phyloP scores from a whole-genome alignment of 176 grass and related monocot genomes.

The Oryza rufipogon region DNA sequence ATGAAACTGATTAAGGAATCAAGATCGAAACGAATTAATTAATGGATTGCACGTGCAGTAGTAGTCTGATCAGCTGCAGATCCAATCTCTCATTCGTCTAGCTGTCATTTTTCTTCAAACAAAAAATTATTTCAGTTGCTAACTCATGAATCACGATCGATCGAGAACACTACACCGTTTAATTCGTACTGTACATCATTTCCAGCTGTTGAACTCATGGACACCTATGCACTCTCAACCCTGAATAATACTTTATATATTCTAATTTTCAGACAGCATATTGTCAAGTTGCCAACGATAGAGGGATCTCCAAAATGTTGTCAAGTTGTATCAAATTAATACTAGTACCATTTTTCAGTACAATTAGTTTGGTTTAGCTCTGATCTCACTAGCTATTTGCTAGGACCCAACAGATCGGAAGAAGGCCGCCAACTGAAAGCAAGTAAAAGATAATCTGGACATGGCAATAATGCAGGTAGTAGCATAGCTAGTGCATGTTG shows the following conservation, averaged over 20 bases:
- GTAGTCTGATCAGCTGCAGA: background rate
- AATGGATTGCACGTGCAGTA: background rate
- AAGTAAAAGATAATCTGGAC: background rate
- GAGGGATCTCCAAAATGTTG: background rate
- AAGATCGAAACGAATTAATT: background rate
- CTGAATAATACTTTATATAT: background rate
- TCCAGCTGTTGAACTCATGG: background rate
- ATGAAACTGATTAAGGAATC: background rate
- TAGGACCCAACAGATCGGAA: background rate
- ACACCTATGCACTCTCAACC: background rate
- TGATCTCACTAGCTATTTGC: background rate
- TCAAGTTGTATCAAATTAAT: background rate
- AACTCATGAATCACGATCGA: background rate
- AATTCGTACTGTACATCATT: background rate
- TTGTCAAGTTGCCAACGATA: background rate
- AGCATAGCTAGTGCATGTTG: background rate
- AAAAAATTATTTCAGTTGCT: background rate
- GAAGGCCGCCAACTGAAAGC: background rate
- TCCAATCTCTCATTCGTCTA: background rate
- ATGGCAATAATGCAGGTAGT: background rate
- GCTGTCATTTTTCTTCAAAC: background rate
- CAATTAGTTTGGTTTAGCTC: background rate
- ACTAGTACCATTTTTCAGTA: background rate
- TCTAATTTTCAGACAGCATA: background rate
- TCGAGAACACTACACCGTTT: too few relatives aligned